Percentiles rank a stretch among this genome's conserved stretches.
Conservation (phyloP, 805 yeast species). For the Ogataea nonfermentans region DNA sequence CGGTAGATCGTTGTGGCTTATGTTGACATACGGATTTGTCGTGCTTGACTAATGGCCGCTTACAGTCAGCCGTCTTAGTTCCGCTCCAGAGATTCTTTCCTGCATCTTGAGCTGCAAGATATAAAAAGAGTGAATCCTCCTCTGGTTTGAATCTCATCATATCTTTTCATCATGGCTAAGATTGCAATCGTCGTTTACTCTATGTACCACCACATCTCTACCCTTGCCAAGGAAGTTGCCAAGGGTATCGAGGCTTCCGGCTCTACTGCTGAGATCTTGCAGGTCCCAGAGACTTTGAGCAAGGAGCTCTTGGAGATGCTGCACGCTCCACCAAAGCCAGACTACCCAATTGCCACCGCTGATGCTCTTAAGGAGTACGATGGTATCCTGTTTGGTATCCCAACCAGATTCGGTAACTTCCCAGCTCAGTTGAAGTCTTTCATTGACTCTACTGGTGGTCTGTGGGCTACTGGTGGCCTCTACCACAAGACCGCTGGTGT, state of each 20-base stretch:
- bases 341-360: constrained; percentile 61
- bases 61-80: not conserved
- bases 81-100: not conserved
- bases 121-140: not conserved
- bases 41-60: constrained; percentile 9
- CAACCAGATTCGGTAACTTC: constrained; percentile 81
- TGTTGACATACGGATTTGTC: not conserved
- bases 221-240: constrained; percentile 65
- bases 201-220: constrained; percentile 71
- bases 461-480: constrained; percentile 75
- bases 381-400: constrained; percentile 82
- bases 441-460: constrained; percentile 76
- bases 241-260: constrained; percentile 73
- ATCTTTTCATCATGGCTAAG: constrained; percentile 21
- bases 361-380: constrained; percentile 65
- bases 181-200: constrained; percentile 59
- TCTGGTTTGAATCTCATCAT: not conserved
- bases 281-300: constrained; percentile 73
- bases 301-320: constrained; percentile 52
- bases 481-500: constrained; percentile 74
- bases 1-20: too few species aligned
- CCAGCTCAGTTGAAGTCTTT: constrained; percentile 79
- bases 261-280: constrained; percentile 62
- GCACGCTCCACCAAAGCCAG: constrained; percentile 66
- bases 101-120: constrained; percentile 1